Percentiles rank a stretch among this genome's conserved stretches.
phyloP scores from a whole-genome alignment of 805 yeast species.

The Saturnispora dispora region DNA sequence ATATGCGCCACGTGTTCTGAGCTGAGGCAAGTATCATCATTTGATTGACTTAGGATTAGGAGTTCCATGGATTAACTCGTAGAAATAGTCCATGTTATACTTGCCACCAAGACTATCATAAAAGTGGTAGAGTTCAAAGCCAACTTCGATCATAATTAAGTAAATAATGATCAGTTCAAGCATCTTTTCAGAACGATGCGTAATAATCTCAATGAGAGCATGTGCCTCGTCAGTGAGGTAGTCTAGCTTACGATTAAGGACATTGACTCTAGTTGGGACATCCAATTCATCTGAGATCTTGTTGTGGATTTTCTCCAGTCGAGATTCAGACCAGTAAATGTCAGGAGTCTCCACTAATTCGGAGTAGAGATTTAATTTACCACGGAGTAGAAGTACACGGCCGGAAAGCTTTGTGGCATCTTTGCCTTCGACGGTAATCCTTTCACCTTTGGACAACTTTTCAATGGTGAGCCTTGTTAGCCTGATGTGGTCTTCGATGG shows the following conservation, averaged over 20 bases:
- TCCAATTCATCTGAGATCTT: conserved; percentile 65
- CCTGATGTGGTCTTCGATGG: conserved; percentile 59
- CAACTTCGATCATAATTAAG: conserved; percentile 75
- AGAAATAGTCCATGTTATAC: conserved; percentile 13
- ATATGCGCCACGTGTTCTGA: background rate
- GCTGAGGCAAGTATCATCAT: background rate
- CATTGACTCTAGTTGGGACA: conserved; percentile 65
- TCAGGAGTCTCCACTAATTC: conserved; percentile 91
- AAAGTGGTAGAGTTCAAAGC: conserved; percentile 71
- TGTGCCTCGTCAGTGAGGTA: conserved; percentile 85
- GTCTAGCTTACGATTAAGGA: conserved; percentile 77
- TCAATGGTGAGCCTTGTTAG: conserved; percentile 59
- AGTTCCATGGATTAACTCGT: conserved; percentile 4
- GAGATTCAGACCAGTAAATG: conserved; percentile 87
- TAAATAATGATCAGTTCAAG: conserved; percentile 85
- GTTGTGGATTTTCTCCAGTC: conserved; percentile 66
- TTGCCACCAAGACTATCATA: conserved; percentile 39
- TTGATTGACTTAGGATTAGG: background rate
- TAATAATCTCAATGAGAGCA: conserved; percentile 63
- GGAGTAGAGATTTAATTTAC: conserved; percentile 75
- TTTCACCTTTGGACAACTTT: conserved; percentile 52
- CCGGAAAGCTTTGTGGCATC: conserved; percentile 69
- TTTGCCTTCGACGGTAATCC: conserved; percentile 41
- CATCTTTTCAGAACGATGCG: conserved; percentile 65
- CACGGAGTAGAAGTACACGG: conserved; percentile 62